phyloP scores from a whole-genome alignment of 768 basidiomycete genomes.

The Boletus vermiculosoides region DNA sequence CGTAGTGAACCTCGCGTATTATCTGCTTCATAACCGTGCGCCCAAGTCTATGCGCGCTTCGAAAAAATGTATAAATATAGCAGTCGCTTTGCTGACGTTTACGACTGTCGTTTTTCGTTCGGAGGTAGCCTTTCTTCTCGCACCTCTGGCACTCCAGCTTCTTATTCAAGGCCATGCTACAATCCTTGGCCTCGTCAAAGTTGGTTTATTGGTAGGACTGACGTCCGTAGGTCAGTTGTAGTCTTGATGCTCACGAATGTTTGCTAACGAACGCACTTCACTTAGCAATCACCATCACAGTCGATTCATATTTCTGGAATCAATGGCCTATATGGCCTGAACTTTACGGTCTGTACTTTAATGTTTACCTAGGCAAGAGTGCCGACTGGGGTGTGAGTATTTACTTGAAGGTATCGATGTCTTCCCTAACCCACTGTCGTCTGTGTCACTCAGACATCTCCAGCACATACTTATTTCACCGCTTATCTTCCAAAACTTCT shows the following conservation, averaged over 20 bases:
- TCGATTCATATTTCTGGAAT: conserved; percentile 90
- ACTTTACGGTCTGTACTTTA: conserved; percentile 74
- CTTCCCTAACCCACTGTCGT: neutral
- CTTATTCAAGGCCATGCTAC: conserved; percentile 43
- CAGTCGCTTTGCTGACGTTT: conserved; percentile 63
- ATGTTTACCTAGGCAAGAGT: conserved; percentile 83
- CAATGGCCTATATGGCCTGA: conserved; percentile 83
- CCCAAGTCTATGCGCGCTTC: conserved; percentile 42
- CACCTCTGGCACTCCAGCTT: conserved; percentile 56
- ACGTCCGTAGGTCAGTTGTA: conserved; percentile 49
- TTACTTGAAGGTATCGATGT: neutral
- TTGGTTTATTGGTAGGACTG: conserved; percentile 49
- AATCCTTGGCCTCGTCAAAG: conserved; percentile 43
- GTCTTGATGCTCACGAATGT: neutral
- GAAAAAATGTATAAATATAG: conserved; percentile 32
- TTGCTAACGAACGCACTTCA: neutral
- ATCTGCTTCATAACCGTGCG: conserved; percentile 42
- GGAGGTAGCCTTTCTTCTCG: conserved; percentile 71
- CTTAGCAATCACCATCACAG: conserved; percentile 54
- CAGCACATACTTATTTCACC: conserved; percentile 63
- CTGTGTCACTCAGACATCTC: conserved; percentile 54
- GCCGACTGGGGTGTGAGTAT: conserved; percentile 86
- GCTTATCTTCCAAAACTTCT: conserved; percentile 76
- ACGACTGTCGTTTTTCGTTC: conserved; percentile 73
- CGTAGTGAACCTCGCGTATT: conserved; percentile 55